Percentiles rank a stretch among this genome's conserved stretches.
Conservation (phyloP, 139 green algal genomes). For the Gonium pectorale region DNA sequence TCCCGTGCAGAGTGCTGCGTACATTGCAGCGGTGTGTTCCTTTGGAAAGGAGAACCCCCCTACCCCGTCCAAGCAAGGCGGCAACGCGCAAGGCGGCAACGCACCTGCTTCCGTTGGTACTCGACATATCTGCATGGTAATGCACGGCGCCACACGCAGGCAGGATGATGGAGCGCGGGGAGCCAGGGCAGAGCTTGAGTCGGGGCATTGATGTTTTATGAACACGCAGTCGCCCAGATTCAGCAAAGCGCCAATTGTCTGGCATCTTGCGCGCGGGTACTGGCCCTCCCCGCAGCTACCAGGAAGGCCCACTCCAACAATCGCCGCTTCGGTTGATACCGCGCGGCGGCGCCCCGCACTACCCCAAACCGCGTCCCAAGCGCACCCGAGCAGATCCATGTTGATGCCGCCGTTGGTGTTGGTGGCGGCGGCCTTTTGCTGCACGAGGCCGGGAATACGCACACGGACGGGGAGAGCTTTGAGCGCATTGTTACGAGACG, state of each 20-base stretch:
- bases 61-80: not conserved
- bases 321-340: no score
- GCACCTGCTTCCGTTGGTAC: slow-evolving; percentile 42
- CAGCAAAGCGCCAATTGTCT: not conserved
- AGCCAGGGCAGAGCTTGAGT: not conserved
- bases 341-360: not conserved
- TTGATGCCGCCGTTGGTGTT: not conserved
- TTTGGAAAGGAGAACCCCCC: not conserved
- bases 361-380: not conserved
- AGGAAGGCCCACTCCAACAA: not conserved
- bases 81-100: not conserved
- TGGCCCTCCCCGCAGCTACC: not conserved
- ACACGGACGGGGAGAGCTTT: no score
- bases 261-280: not conserved
- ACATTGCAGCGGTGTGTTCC: no score
- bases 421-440: slow-evolving; percentile 29
- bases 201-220: not conserved
- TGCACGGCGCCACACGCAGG: not conserved
- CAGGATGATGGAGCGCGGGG: not conserved
- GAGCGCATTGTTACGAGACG: no score
- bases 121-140: slow-evolving; percentile 21
- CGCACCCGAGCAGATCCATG: slow-evolving; percentile 43
- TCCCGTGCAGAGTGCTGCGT: no score
- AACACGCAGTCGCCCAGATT: not conserved
- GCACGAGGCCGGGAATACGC: no score